phyloP scores from a whole-genome alignment of 192 early-diverging fungal species.

The Coemansia sp. region DNA sequence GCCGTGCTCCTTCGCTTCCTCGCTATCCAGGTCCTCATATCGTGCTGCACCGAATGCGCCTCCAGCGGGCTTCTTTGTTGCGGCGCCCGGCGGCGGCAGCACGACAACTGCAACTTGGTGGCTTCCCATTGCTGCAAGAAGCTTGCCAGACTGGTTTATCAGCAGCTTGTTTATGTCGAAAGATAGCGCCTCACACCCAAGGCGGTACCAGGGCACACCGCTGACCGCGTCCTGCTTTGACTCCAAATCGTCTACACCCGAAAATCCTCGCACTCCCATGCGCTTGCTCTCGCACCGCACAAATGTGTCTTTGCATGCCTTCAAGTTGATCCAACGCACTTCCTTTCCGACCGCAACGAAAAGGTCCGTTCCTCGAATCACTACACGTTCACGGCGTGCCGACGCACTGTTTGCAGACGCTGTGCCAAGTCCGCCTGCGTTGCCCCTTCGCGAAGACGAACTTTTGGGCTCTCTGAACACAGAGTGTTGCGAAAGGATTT shows the following conservation, averaged over 20 bases:
- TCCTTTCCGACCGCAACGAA: slow-evolving; percentile 63
- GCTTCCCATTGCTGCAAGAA: slow-evolving; percentile 64
- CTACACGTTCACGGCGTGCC: slow-evolving; percentile 29
- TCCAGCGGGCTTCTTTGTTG: slow-evolving; percentile 11
- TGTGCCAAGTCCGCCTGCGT: neutral
- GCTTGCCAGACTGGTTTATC: slow-evolving; percentile 61
- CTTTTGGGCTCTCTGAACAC: slow-evolving; percentile 30
- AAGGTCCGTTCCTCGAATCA: slow-evolving; percentile 60
- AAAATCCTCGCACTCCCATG: slow-evolving; percentile 16
- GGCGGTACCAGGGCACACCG: slow-evolving; percentile 41
- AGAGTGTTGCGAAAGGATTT: slow-evolving; percentile 50
- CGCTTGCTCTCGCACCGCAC: slow-evolving; percentile 49
- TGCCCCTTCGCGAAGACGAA: neutral
- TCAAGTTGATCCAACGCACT: slow-evolving; percentile 64
- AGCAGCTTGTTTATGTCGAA: slow-evolving; percentile 64
- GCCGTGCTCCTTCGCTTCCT: slow-evolving; percentile 6
- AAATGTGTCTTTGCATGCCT: slow-evolving; percentile 64
- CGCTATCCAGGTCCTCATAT: slow-evolving; percentile 14
- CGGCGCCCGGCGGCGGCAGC: slow-evolving; percentile 58
- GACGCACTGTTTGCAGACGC: neutral
- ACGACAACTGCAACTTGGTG: slow-evolving; percentile 62
- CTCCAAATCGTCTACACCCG: neutral
- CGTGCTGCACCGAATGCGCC: slow-evolving; percentile 45
- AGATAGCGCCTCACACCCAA: slow-evolving; percentile 42
- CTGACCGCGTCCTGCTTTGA: slow-evolving; percentile 32